Percentiles rank a stretch among this genome's conserved stretches.
Conservation (phyloP, 306 rosid species). For the Senna siamea region DNA sequence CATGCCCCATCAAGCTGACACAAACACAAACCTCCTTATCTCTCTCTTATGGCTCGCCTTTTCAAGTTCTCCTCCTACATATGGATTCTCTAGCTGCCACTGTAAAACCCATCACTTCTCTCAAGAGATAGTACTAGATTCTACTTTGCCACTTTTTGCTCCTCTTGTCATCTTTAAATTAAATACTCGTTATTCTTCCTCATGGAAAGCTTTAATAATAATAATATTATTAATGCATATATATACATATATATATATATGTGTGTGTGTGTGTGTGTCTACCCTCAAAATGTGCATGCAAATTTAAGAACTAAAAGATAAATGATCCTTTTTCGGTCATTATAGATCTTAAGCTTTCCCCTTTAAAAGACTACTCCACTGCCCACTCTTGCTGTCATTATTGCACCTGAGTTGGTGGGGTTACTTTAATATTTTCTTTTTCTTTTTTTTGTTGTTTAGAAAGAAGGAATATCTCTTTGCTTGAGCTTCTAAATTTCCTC, state of each 20-base stretch:
- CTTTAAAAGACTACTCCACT: conserved; percentile 55
- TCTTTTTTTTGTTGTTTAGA: too few species aligned
- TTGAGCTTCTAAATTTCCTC: conserved; percentile 51
- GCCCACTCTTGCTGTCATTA: conserved; percentile 66
- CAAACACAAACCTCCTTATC: conserved; percentile 24
- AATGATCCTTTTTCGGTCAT: conserved; percentile 42
- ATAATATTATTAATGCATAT: too few species aligned
- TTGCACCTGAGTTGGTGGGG: conserved; percentile 69
- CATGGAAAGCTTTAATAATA: too few species aligned
- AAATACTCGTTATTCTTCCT: neutral
- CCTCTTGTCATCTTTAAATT: conserved; percentile 52
- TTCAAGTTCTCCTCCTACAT: conserved; percentile 67
- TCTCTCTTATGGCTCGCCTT: conserved; percentile 66
- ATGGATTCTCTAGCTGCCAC: conserved; percentile 68
- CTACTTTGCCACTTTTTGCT: conserved; percentile 62
- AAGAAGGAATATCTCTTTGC: conserved; percentile 65
- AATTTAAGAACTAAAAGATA: conserved; percentile 39
- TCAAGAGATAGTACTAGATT: conserved; percentile 80
- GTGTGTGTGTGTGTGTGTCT: too few species aligned
- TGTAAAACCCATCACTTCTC: conserved; percentile 72
- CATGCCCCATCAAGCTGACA: conserved; percentile 71
- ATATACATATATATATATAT: too few species aligned
- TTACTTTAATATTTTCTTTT: conserved; percentile 55
- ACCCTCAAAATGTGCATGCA: conserved; percentile 51
- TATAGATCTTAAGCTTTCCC: conserved; percentile 41